A percentile compares a stretch with the other conserved stretches of the same genome.
Conservation (phyloP, 805 yeast species). For the Candida wancherniae region DNA sequence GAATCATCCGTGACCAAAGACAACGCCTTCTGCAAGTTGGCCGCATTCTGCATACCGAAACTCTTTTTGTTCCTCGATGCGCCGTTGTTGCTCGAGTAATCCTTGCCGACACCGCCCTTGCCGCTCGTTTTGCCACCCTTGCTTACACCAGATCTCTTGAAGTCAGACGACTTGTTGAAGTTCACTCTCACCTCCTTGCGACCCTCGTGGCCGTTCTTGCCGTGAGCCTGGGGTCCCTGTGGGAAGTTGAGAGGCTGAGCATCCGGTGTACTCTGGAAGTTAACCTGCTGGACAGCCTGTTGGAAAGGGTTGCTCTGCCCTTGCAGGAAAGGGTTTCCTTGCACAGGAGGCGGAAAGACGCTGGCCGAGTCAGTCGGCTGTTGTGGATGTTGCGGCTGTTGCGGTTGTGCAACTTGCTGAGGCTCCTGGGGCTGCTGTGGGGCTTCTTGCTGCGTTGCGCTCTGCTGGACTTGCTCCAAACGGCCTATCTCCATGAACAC, state of each 20-base stretch:
- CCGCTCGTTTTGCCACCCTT: constrained; percentile 5
- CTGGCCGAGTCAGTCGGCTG: constrained; percentile 5
- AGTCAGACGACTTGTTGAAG: constrained; percentile 9
- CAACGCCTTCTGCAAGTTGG: constrained; percentile 40
- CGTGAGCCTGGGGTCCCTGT: constrained; percentile 2
- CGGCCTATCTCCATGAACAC: constrained; percentile 51
- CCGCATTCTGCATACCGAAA: constrained; percentile 35
- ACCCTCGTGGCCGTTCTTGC: constrained; percentile 2
- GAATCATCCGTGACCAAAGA: constrained; percentile 24
- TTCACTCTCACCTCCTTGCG: constrained; percentile 10
- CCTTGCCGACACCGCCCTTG: constrained; percentile 15
- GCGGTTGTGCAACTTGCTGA: constrained; percentile 1
- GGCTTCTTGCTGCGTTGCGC: constrained; percentile 8
- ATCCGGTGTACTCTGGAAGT: neutral
- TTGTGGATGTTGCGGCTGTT: constrained; percentile 11
- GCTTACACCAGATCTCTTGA: constrained; percentile 4
- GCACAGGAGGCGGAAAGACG: constrained; percentile 8
- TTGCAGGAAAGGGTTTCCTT: constrained; percentile 10
- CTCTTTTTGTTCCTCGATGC: constrained; percentile 19
- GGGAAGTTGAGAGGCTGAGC: constrained; percentile 5
- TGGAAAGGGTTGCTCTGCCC: neutral
- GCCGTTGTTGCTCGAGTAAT: constrained; percentile 11
- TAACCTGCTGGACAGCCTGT: neutral
- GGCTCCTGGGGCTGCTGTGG: constrained; percentile 8
- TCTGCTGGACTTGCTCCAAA: constrained; percentile 8